Base-by-base conservation (phyloP, 768 basidiomycete genomes). In the Coprinopsis marcescibilis region DNA sequence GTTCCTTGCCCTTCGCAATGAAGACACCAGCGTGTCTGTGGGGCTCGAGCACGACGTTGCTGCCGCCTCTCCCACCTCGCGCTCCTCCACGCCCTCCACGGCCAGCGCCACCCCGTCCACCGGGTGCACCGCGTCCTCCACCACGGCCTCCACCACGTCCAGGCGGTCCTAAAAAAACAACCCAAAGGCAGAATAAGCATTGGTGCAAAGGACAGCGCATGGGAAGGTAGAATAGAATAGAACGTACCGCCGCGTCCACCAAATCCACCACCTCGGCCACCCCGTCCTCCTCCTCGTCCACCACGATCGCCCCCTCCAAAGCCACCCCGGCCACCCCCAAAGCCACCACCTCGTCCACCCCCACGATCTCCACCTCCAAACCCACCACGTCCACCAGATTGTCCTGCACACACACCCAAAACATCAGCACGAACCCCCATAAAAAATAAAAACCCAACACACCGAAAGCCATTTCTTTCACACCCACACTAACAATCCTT, bases 1-100 rank as follows among this genome's bases (percentile, higher is more conserved):
- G 85, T 59, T 98, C 96, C 69, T 99, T 98, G 65, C 93, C 94
- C 65, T 89, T 89, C 49, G 96, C 96, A 60, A 99, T 87, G 72
- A 97, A 99, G 43, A 99, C 79, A 41, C 96, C 96, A 26, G 81
- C 69, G 65, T 99, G 96, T 60, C 86, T 77, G 73, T 99, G 96
- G 0, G 95, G 93, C 65, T 98, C 94, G 52, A 99, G 73, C 54
- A 95, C 81, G 43, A 92, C 91, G 56, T 87, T 91, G 29, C 91
- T 71, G 2, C 91, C 92, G 19, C 93, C 93, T 54, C 66, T 76
- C 2, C 78, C 82, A 10, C 90, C 61, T 12, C 77, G 67, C n/a
- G 79, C 77, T 4, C 76, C 70, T 2, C 72, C 64, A 6, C 70
- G 66, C 40, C 75, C 69, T 13, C 72, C 70, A 14, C 41, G 5